These are phyloP conservation scores for Yarrowia keelungensis DNA, from an alignment of 805 yeast genomes.

Conservation along the genomic window DNA sequence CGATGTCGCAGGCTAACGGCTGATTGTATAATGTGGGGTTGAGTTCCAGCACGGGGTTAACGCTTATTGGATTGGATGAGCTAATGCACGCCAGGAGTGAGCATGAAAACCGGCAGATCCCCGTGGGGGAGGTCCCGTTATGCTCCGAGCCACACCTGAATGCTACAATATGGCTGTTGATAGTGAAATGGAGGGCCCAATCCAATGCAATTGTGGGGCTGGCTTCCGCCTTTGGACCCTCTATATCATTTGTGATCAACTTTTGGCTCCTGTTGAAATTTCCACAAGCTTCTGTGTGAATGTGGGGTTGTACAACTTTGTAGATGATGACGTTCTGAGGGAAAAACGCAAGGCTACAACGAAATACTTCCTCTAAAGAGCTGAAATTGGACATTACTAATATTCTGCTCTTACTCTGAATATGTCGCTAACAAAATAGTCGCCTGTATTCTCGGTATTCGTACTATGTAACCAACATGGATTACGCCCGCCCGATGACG, in stretches of 20 bases:
- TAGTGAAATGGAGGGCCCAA: too few relatives aligned
- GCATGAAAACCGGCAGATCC: constrained; percentile 36
- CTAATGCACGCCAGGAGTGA: constrained; percentile 35
- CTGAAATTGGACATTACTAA: too few relatives aligned
- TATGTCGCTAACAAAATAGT: too few relatives aligned
- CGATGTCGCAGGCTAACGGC: constrained; percentile 26
- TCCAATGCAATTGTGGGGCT: too few relatives aligned
- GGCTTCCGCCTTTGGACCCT: too few relatives aligned
- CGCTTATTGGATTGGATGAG: constrained; percentile 35
- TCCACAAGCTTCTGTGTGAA: constrained; percentile 31
- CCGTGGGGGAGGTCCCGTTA: constrained; percentile 4
- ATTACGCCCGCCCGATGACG: constrained; percentile 28
- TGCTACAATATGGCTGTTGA: too few relatives aligned
- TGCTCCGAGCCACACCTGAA: background rate
- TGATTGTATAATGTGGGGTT: constrained; percentile 37
- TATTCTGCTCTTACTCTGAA: too few relatives aligned
- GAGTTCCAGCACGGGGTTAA: constrained; percentile 37
- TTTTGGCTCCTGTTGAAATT: background rate
- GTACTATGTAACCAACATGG: background rate
- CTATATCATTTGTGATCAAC: too few relatives aligned
- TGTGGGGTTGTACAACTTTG: constrained; percentile 37
- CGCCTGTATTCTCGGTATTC: too few relatives aligned
- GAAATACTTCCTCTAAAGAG: too few relatives aligned
- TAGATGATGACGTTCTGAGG: constrained; percentile 11
- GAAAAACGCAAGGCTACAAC: background rate